phyloP scores from a whole-genome alignment of 2,329 filamentous ascomycete genomes.

The Hypoxylon sp. region DNA sequence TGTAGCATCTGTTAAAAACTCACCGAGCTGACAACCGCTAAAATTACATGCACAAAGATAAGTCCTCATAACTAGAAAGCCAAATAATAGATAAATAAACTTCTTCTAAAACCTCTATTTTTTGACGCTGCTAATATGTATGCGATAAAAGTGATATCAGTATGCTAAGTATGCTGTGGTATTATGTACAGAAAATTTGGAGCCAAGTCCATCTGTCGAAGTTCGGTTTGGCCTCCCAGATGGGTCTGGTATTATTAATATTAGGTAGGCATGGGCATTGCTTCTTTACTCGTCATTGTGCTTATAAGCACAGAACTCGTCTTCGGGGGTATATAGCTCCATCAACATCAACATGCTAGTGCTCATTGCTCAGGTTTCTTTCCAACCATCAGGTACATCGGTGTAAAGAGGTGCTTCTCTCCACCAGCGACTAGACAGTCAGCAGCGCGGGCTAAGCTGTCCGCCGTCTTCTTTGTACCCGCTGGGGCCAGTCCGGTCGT shows the following conservation, averaged over 20 bases:
- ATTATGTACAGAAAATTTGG: constrained; percentile 26
- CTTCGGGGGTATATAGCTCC: background rate
- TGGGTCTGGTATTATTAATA: constrained; percentile 26
- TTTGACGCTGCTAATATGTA: constrained; percentile 12
- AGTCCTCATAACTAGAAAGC: too few species aligned
- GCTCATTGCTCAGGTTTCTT: constrained; percentile 73
- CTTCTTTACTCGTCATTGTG: constrained; percentile 33
- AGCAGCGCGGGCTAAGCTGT: constrained; percentile 82
- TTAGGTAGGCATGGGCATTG: constrained; percentile 23
- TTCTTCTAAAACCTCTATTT: constrained; percentile 19
- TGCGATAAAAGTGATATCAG: constrained; percentile 15
- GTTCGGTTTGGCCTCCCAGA: background rate
- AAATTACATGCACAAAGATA: too few species aligned
- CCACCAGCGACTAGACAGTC: constrained; percentile 89
- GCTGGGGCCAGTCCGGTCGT: constrained; percentile 75
- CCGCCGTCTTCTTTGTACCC: constrained; percentile 94
- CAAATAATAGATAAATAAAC: too few species aligned
- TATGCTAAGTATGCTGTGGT: constrained; percentile 6
- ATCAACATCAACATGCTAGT: background rate
- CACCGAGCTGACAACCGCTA: too few species aligned
- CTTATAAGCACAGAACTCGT: constrained; percentile 29
- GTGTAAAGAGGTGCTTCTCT: constrained; percentile 91
- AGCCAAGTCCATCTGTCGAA: constrained; percentile 1
- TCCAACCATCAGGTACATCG: constrained; percentile 97
- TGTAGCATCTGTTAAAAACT: background rate